Conservation (phyloP, 352 stramenopile species). For the Pythium phragmiticola region DNA sequence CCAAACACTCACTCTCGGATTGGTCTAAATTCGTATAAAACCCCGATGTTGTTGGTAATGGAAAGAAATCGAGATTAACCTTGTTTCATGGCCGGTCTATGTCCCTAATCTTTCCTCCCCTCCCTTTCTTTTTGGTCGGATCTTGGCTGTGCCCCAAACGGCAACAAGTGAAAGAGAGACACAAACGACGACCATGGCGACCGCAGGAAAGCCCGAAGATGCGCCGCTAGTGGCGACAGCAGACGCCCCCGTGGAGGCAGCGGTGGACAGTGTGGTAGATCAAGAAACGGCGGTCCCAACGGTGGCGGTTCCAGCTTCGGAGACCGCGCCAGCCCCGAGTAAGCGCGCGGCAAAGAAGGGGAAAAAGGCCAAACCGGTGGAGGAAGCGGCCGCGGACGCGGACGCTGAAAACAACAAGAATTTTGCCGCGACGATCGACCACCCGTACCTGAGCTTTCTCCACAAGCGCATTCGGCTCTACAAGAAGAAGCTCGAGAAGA, state of each 20-base stretch:
- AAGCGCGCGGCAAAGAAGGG: slow-evolving; percentile 37
- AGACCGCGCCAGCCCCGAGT: slow-evolving; percentile 13
- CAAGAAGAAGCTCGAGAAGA: slow-evolving; percentile 88
- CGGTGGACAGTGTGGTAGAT: slow-evolving; percentile 2
- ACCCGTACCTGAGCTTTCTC: slow-evolving; percentile 79
- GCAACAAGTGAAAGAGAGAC: slow-evolving; percentile 18
- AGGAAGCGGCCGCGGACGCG: slow-evolving; percentile 1
- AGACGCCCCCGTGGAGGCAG: slow-evolving; percentile 21
- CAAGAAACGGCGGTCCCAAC: slow-evolving; percentile 1
- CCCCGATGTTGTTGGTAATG: neutral
- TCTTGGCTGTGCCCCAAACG: slow-evolving; percentile 16
- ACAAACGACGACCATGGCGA: slow-evolving; percentile 12
- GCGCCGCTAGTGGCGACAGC: neutral
- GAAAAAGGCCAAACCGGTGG: slow-evolving; percentile 27
- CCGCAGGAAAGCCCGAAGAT: slow-evolving; percentile 13
- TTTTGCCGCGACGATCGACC: slow-evolving; percentile 48
- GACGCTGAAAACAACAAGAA: slow-evolving; percentile 39
- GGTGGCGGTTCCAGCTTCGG: slow-evolving; percentile 7
- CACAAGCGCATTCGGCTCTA: slow-evolving; percentile 81
- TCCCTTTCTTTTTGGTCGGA: slow-evolving; percentile 9
- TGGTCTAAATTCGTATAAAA: neutral
- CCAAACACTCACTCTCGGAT: neutral
- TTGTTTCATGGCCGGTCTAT: neutral
- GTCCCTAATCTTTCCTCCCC: slow-evolving; percentile 5
- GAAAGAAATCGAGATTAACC: slow-evolving; percentile 13